Percentiles rank a stretch among this genome's conserved stretches.
Evolutionary conservation across 345 rosid genomes (phyloP).

Genomic region (Arabidopsis suecica): DNA sequence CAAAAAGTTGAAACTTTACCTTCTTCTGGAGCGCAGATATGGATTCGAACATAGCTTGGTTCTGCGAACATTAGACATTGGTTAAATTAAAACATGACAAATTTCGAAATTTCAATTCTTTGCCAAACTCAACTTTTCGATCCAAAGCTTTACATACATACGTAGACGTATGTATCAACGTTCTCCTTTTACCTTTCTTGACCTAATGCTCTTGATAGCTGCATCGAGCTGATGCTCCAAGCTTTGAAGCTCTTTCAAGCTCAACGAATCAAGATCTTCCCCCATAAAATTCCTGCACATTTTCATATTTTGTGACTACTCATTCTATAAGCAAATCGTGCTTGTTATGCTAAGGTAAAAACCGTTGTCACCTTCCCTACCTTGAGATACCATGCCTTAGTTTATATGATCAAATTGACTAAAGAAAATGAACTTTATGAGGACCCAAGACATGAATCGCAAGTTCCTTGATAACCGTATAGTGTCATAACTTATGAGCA

Average conservation of each 20-base stretch:
- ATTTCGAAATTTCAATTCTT: neutral
- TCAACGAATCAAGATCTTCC: constrained; percentile 76
- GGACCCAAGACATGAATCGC: neutral
- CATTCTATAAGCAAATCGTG: neutral
- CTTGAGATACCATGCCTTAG: neutral
- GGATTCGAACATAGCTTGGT: constrained; percentile 81
- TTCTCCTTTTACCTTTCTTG: constrained; percentile 64
- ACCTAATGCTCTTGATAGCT: constrained; percentile 71
- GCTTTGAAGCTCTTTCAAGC: constrained; percentile 75
- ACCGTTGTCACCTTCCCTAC: neutral
- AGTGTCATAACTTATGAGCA: neutral
- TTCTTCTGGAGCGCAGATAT: constrained; percentile 84
- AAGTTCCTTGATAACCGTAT: constrained; percentile 2
- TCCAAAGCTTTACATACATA: neutral
- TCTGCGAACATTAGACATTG: constrained; percentile 48
- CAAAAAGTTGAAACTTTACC: constrained; percentile 49
- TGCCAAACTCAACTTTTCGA: neutral
- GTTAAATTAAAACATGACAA: constrained; percentile 3
- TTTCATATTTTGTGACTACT: neutral
- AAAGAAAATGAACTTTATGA: neutral
- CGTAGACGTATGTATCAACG: neutral
- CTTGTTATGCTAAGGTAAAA: neutral
- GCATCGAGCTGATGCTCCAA: constrained; percentile 84
- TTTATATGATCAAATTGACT: constrained; percentile 4
- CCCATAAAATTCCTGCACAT: constrained; percentile 82